A percentile compares a stretch with the other conserved stretches of the same genome.
Conservation (phyloP, 345 rosid genomes). For the Microthlaspi erraticum region DNA sequence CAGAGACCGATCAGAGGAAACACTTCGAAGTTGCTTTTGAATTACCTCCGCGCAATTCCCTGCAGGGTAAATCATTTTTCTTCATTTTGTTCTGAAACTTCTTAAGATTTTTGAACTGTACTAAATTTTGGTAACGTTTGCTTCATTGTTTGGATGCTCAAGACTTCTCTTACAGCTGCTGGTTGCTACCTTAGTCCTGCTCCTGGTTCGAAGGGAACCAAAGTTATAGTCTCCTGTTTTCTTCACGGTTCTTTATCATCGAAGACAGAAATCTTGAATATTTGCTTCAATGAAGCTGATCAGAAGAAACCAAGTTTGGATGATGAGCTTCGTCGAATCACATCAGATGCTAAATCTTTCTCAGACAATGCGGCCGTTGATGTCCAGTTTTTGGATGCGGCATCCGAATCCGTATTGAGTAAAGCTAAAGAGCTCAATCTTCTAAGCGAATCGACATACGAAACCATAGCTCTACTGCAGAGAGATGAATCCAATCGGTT, state of each 20-base stretch:
- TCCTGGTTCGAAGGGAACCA: constrained; percentile 83
- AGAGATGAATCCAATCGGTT: constrained; percentile 68
- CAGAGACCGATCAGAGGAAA: constrained; percentile 82
- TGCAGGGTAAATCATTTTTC: constrained; percentile 69
- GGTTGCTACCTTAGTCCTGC: constrained; percentile 94
- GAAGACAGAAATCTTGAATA: constrained; percentile 50
- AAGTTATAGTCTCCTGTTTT: constrained; percentile 78
- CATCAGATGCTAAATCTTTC: constrained; percentile 50
- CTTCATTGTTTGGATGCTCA: constrained; percentile 44
- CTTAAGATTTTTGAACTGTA: constrained; percentile 2
- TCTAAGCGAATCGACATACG: constrained; percentile 67
- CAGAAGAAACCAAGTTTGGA: constrained; percentile 30
- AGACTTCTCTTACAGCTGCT: constrained; percentile 90
- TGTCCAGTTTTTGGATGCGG: constrained; percentile 52
- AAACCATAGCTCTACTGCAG: constrained; percentile 54
- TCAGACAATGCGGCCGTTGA: constrained; percentile 45
- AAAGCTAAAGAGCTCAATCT: constrained; percentile 72
- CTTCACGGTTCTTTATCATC: constrained; percentile 64
- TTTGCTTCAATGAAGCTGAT: constrained; percentile 36
- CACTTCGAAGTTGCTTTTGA: constrained; percentile 72
- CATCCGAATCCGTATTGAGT: constrained; percentile 59
- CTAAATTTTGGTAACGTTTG: constrained; percentile 2
- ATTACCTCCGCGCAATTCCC: constrained; percentile 63
- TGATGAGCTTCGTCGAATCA: constrained; percentile 52
- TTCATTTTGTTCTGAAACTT: constrained; percentile 14